phyloP scores from a whole-genome alignment of 2,329 filamentous ascomycete genomes.

The Lachnellula hyalina region DNA sequence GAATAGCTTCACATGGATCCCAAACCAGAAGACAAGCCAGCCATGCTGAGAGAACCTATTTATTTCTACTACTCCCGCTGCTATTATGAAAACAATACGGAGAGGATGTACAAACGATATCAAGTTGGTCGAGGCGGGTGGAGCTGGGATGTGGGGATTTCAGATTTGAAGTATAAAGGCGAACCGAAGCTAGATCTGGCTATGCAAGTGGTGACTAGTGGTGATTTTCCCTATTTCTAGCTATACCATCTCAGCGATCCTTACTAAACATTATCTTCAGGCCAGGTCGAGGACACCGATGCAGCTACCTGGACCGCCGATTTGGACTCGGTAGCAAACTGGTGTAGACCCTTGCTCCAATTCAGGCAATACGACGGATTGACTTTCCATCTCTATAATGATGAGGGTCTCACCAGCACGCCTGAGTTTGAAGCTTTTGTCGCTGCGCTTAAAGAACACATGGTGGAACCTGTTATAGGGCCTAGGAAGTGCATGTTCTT shows the following conservation, averaged over 20 bases:
- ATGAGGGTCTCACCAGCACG: background rate
- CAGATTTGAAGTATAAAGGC: slow-evolving; percentile 13
- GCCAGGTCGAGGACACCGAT: background rate
- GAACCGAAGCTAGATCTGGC: slow-evolving; percentile 13
- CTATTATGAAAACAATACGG: slow-evolving; percentile 13
- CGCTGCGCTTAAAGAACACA: slow-evolving; percentile 2
- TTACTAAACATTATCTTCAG: background rate
- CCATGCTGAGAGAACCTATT: slow-evolving; percentile 5
- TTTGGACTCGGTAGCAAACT: background rate
- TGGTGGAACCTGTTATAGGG: slow-evolving; percentile 6
- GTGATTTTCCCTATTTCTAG: background rate
- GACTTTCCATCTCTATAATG: slow-evolving; percentile 8
- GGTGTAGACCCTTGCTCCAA: slow-evolving; percentile 6
- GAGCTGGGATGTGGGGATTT: slow-evolving; percentile 18
- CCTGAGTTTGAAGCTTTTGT: slow-evolving; percentile 2
- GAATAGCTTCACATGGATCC: slow-evolving; percentile 14
- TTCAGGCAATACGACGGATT: slow-evolving; percentile 12
- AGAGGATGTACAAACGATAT: slow-evolving; percentile 16
- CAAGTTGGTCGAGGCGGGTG: slow-evolving; percentile 13
- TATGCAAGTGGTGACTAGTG: background rate
- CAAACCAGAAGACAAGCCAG: background rate
- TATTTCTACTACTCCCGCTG: slow-evolving; percentile 21
- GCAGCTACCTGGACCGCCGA: no score
- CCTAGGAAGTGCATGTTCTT: slow-evolving; percentile 10
- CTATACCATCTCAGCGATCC: background rate